Percentiles rank a stretch among this genome's conserved stretches.
Evolutionary conservation across 352 stramenopile genomes (phyloP).

Genomic region (Globisporangium polare): DNA sequence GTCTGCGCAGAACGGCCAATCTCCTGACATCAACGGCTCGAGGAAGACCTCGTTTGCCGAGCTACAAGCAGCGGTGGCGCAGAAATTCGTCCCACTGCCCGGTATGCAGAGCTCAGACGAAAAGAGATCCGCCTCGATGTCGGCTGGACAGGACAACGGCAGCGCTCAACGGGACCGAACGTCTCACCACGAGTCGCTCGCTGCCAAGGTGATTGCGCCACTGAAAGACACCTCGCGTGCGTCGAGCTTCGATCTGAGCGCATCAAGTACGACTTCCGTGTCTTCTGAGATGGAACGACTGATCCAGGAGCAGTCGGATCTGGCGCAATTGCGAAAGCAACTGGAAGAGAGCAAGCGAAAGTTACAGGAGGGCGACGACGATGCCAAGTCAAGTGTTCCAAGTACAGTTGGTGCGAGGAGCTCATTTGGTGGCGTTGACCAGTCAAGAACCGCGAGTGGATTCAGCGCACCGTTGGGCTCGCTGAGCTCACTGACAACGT

Average conservation of each 20-base stretch:
- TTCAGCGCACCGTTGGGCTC: constrained; percentile 1
- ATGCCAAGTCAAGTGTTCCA: background rate
- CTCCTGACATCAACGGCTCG: background rate
- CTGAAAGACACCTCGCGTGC: constrained; percentile 19
- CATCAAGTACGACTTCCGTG: constrained; percentile 8
- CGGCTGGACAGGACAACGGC: background rate
- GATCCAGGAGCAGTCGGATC: constrained; percentile 69
- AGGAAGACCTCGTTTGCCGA: constrained; percentile 14
- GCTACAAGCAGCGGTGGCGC: constrained; percentile 9
- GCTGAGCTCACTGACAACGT: constrained; percentile 10
- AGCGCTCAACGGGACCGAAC: background rate
- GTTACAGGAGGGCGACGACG: constrained; percentile 32
- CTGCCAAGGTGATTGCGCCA: constrained; percentile 36
- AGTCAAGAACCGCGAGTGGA: constrained; percentile 4
- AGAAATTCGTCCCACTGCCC: constrained; percentile 41
- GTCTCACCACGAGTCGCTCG: constrained; percentile 20
- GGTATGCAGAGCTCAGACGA: constrained; percentile 40
- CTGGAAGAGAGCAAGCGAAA: constrained; percentile 70
- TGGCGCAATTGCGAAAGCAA: constrained; percentile 51
- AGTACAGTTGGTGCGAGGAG: background rate
- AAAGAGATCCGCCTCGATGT: background rate
- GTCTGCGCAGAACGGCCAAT: background rate
- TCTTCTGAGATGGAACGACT: constrained; percentile 53
- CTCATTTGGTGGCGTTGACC: background rate
- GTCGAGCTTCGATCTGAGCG: background rate